Evolutionary conservation across 2,329 filamentous ascomycete genomes (phyloP), one percentile per base, ranked within the genome.

Genomic region (Botryotinia globosa): DNA sequence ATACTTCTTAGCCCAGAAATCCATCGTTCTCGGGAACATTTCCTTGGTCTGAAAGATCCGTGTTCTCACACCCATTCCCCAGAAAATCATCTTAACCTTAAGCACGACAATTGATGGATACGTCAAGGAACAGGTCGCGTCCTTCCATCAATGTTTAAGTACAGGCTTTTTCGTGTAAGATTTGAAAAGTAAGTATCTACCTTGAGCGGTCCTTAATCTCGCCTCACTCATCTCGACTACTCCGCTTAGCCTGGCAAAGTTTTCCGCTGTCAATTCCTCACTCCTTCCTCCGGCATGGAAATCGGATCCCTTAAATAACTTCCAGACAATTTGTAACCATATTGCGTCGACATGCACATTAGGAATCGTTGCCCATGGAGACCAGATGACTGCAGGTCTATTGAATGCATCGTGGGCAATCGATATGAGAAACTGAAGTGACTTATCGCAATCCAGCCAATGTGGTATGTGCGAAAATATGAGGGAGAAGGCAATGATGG

Each of bases 191-290:
- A 77, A 71, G 59, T 74, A 77, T 63, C 76, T 72, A 74, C 76
- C 75, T 73, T 78, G 77, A n/a, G 70, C 74, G 22, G 72, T 74
- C 69, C 74, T 74, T 61, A 78, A 67, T 62, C 70, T 63, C 34
- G 62, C 74, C 68, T 76, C 74, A 7, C 71, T 73, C 72, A 78
- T 76, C 1, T 77, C 75, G 44, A 69, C 73, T 58, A 39, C 73
- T 54, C 74, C 71, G 74, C 75, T 78, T n/a, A 76, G 62, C 32
- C 64, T 62, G n/a, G 74, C 76, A 61, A 77, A 76, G 73, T 75
- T 77, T 16, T 67, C 64, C 16, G 71, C 65, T 10, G 72, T 76
- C 63, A 76, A 70, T 22, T 25, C 62, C 32, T 67, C 58, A 20
- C 54, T 51, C 20, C 32, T 48, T 9, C 44, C 44, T 58, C 37